Evolutionary conservation across 2,329 filamentous ascomycete species (phyloP).

Genomic region (Ceratocystis cubensis): DNA sequence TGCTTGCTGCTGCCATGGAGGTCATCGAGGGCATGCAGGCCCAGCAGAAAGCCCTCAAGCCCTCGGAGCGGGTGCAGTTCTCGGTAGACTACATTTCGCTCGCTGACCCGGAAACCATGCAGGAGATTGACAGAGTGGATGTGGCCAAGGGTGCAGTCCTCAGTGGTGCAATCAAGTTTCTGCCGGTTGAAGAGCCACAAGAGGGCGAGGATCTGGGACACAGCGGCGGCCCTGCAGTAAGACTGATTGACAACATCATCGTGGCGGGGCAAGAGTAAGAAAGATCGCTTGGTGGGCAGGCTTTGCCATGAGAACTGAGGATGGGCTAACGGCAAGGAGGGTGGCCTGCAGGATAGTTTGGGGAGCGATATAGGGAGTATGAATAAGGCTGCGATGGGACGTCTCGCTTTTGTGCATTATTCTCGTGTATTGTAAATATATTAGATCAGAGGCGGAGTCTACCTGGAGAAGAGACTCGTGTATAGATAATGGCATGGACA

Average conservation of each 20-base stretch:
- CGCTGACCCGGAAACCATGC: constrained; percentile 70
- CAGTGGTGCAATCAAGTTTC: constrained; percentile 83
- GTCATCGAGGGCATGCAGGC: constrained; percentile 43
- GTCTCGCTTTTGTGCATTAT: background rate
- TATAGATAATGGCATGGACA: too few relatives aligned
- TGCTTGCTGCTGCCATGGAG: constrained; percentile 58
- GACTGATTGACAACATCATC: constrained; percentile 90
- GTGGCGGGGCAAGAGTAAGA: constrained; percentile 34
- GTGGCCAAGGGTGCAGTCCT: constrained; percentile 61
- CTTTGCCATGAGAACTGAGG: background rate
- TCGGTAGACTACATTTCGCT: constrained; percentile 89
- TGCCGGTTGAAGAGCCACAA: constrained; percentile 58
- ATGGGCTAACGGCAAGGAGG: background rate
- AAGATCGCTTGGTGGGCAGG: background rate
- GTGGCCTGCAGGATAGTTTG: too few relatives aligned
- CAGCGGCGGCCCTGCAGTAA: constrained; percentile 59
- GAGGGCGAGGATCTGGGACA: constrained; percentile 64
- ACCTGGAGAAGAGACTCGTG: too few relatives aligned
- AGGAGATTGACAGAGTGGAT: constrained; percentile 64
- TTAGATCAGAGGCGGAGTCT: background rate
- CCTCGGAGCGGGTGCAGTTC: constrained; percentile 53
- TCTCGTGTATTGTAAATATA: background rate
- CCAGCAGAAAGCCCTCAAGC: constrained; percentile 49
- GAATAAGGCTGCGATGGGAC: too few relatives aligned
- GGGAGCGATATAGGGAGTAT: too few relatives aligned